Evolutionary conservation across 805 yeast genomes (phyloP).

Genomic region (Blastobotrys chiropterorum): DNA sequence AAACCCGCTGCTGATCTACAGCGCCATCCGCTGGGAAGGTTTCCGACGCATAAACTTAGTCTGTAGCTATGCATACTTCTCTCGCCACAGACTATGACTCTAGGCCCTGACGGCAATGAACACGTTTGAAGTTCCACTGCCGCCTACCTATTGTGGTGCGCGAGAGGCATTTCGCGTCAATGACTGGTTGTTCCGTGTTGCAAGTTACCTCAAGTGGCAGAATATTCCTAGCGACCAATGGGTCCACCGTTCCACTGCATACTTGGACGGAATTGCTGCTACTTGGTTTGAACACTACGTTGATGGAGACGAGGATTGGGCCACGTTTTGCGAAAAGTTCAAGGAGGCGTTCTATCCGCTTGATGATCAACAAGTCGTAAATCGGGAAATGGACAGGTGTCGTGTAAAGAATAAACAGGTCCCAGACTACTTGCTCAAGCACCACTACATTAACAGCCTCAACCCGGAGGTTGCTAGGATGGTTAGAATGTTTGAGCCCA

Average conservation of each 20-base stretch:
- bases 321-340: background rate
- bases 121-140: too few species aligned
- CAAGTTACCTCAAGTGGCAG: background rate
- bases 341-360: background rate
- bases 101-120: too few species aligned
- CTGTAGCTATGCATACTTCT: too few species aligned
- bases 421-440: background rate
- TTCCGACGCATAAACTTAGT: too few species aligned
- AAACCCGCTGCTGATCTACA: too few species aligned
- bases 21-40: too few species aligned
- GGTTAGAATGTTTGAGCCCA: background rate
- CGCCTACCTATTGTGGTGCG: too few species aligned
- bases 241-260: background rate
- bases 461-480: background rate
- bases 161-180: too few species aligned
- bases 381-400: background rate
- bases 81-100: too few species aligned
- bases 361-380: background rate
- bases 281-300: background rate
- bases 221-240: background rate
- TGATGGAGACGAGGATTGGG: background rate
- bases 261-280: background rate
- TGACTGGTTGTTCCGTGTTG: background rate
- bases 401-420: background rate
- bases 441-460: background rate